Evolutionary conservation across 2,329 filamentous ascomycete species (phyloP), one percentile per base, ranked within the genome.

Genomic region (Alternaria sp.): DNA sequence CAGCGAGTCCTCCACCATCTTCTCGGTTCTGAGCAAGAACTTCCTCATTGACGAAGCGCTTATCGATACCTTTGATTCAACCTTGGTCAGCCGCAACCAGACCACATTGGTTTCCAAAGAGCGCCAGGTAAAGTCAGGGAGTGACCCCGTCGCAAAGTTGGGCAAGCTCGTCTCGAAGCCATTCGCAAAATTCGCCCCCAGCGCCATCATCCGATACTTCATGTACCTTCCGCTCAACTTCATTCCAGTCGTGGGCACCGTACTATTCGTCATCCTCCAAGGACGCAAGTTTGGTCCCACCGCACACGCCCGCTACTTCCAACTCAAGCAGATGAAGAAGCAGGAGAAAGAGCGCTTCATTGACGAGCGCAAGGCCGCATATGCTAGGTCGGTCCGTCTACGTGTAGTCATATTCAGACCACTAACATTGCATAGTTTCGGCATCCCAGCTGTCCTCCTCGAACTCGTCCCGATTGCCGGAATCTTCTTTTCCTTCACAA

Each of bases 181-280:
- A 0, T 86, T 89, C 62, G 80, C 80, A 25, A 82, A 84, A 63
- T 85, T 85, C 60, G 83, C 83, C 0, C 83, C 85, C 1, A 80
- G 81, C 72, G 89, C 90, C 8, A 80, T 97, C 47, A 82, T 97
- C 43, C 85, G 92, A 45, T 95, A 95, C 73, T 77, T 97, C 67
- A 87, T 97, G 82, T 96, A 96, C 77, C 84, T 97, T 45, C 94
- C 95, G 11, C 85, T 98, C 64, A 98, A 97, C 82, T 93, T 97
- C 77, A 93, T 98, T 56, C 95, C 95, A 0, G 86, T 97, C 0
- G 88, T 97, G 17, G 95, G 95, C 6, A 97, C 94, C 0, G 83
- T 89, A 8, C 82, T 93, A 5, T 98, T 97, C 79, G 86, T 97
- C 32, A 78, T 91, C 26, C 77, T 96, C 15, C 93, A 97, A 79